Percentiles rank a stretch among this genome's conserved stretches.
Conservation (phyloP, 805 yeast genomes). For the Schwanniomyces vanrijiae region DNA sequence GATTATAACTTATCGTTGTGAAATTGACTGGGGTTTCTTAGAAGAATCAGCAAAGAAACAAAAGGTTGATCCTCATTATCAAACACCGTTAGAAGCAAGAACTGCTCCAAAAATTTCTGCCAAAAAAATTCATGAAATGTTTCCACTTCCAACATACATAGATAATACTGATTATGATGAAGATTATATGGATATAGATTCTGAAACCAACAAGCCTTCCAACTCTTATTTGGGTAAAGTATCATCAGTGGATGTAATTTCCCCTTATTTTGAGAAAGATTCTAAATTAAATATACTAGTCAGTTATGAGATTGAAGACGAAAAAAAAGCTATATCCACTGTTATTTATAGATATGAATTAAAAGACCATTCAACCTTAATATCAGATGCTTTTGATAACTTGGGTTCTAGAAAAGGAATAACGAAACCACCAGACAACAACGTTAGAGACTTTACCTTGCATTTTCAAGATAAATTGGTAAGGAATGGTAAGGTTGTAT, state of each 20-base stretch:
- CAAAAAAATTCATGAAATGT: constrained; percentile 31
- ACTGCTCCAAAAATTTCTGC: constrained; percentile 40
- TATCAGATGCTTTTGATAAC: constrained; percentile 30
- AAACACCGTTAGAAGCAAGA: constrained; percentile 48
- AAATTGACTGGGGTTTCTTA: constrained; percentile 58
- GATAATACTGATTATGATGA: constrained; percentile 10
- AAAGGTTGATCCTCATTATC: constrained; percentile 47
- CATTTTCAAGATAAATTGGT: constrained; percentile 26
- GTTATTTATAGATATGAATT: constrained; percentile 30
- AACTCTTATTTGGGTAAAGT: constrained; percentile 11
- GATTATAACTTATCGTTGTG: constrained; percentile 42
- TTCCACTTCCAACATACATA: constrained; percentile 18
- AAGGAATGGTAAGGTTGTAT: constrained; percentile 25
- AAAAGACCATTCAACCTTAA: constrained; percentile 16
- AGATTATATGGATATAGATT: constrained; percentile 8
- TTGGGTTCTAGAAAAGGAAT: constrained; percentile 25
- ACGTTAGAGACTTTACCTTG: constrained; percentile 10
- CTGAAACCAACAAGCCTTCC: constrained; percentile 17
- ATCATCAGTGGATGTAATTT: constrained; percentile 40
- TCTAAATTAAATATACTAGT: constrained; percentile 48
- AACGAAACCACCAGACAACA: background rate
- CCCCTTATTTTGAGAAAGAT: constrained; percentile 43
- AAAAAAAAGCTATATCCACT: constrained; percentile 13
- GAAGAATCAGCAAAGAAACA: constrained; percentile 47
- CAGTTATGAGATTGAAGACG: constrained; percentile 29